Percentiles rank a stretch among this genome's conserved stretches.
Conservation (phyloP, 768 basidiomycete genomes). For the Infundibulicybe gibba region DNA sequence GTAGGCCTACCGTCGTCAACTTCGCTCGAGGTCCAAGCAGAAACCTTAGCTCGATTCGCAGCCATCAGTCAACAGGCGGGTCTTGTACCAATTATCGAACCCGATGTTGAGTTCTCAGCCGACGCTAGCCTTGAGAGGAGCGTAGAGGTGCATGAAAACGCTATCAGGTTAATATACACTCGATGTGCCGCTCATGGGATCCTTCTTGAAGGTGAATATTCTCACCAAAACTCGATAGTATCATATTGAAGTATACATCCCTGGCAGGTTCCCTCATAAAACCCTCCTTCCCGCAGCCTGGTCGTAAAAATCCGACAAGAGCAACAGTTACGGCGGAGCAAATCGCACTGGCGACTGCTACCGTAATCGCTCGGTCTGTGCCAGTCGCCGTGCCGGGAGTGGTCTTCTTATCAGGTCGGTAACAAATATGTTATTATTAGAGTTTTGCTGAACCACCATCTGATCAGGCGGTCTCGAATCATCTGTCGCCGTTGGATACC, state of each 20-base stretch:
- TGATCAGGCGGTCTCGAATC: slow-evolving; percentile 39
- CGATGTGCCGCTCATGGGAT: slow-evolving; percentile 42
- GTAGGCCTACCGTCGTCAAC: slow-evolving; percentile 33
- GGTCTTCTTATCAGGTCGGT: slow-evolving; percentile 45
- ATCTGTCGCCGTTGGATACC: slow-evolving; percentile 33
- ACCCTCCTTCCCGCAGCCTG: slow-evolving; percentile 49
- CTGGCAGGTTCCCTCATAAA: slow-evolving; percentile 44
- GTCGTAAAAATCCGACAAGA: slow-evolving; percentile 36
- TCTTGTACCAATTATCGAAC: slow-evolving; percentile 50
- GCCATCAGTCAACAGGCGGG: slow-evolving; percentile 49
- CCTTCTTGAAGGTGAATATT: slow-evolving; percentile 40
- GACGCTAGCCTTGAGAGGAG: slow-evolving; percentile 43
- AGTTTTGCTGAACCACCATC: slow-evolving; percentile 1
- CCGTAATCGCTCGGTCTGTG: slow-evolving; percentile 39
- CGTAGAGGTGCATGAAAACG: slow-evolving; percentile 41
- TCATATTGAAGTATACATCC: not conserved
- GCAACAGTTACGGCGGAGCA: slow-evolving; percentile 30
- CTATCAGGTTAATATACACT: slow-evolving; percentile 42
- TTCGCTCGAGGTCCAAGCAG: slow-evolving; percentile 41
- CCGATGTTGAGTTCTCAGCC: slow-evolving; percentile 46
- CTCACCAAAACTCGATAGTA: not conserved
- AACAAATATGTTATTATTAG: not conserved
- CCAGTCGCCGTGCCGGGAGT: slow-evolving; percentile 45
- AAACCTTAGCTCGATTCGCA: slow-evolving; percentile 44
- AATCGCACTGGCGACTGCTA: slow-evolving; percentile 42